A percentile compares a stretch with the other conserved stretches of the same genome.
Conservation (phyloP, 148 eudicot species). For the Cornus controversa region DNA sequence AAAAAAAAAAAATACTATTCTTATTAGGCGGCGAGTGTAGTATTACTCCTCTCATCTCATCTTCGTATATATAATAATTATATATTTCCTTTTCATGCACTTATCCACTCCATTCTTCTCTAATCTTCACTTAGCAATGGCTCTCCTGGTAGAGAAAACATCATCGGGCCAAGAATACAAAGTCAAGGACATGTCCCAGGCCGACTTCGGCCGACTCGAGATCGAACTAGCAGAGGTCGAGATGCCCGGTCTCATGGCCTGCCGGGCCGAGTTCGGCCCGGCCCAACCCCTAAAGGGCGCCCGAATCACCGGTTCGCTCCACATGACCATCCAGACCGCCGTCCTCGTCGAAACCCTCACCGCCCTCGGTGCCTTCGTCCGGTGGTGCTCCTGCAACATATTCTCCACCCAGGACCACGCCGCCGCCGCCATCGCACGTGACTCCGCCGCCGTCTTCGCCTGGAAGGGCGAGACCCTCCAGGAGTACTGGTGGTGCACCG, state of each 20-base stretch:
- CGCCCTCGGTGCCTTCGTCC: slow-evolving; percentile 68
- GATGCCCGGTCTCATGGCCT: slow-evolving; percentile 79
- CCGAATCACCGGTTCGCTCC: slow-evolving; percentile 66
- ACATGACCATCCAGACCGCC: slow-evolving; percentile 83
- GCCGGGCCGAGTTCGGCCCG: slow-evolving; percentile 66
- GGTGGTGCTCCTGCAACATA: slow-evolving; percentile 89
- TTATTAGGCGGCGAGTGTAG: too few relatives aligned
- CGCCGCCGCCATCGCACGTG: slow-evolving; percentile 77
- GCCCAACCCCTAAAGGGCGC: slow-evolving; percentile 76
- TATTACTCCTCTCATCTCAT: too few relatives aligned
- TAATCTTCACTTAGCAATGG: too few relatives aligned
- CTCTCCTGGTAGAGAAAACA: slow-evolving; percentile 69
- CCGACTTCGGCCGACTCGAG: slow-evolving; percentile 79
- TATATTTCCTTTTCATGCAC: too few relatives aligned
- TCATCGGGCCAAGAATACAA: slow-evolving; percentile 75
- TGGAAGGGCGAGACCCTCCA: slow-evolving; percentile 92
- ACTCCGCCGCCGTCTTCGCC: slow-evolving; percentile 81
- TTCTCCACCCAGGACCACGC: slow-evolving; percentile 91
- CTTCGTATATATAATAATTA: too few relatives aligned
- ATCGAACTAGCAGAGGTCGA: slow-evolving; percentile 77
- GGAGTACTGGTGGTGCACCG: slow-evolving; percentile 93
- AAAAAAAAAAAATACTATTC: too few relatives aligned
- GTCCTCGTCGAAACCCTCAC: slow-evolving; percentile 77
- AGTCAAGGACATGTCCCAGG: slow-evolving; percentile 85
- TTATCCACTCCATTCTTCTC: too few relatives aligned